These are phyloP conservation scores for Pseudopithomyces maydicus DNA, from an alignment of 2,329 filamentous ascomycete genomes.

Conservation along the genomic window DNA sequence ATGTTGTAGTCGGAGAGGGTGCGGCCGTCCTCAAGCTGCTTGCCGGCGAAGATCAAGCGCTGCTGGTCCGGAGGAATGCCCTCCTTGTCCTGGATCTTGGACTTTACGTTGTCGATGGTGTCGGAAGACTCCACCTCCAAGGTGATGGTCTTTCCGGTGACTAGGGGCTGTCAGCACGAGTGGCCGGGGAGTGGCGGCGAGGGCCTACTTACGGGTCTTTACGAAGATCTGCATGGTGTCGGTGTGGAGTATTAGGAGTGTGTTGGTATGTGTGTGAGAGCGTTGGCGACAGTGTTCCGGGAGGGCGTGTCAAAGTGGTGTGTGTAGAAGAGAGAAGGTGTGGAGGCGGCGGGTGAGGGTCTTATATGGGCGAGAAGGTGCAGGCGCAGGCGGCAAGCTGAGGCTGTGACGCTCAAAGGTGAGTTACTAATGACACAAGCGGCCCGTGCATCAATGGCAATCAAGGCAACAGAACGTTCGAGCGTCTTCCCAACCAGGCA, in stretches of 20 bases:
- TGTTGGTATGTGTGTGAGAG: not conserved
- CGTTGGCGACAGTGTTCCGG: constrained; percentile 2
- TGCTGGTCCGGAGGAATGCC: constrained; percentile 97
- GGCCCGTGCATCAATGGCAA: constrained; percentile 39
- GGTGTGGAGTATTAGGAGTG: constrained; percentile 22
- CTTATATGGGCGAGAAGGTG: constrained; percentile 33
- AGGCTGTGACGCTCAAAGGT: constrained; percentile 39
- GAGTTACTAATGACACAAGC: constrained; percentile 36
- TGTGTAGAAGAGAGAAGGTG: constrained; percentile 19
- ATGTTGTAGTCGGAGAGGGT: constrained; percentile 95
- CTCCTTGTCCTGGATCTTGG: constrained; percentile 97
- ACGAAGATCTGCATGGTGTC: constrained; percentile 94
- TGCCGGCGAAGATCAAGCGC: constrained; percentile 94
- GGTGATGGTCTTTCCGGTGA: constrained; percentile 72
- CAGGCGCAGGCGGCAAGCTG: constrained; percentile 35
- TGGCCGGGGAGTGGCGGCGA: constrained; percentile 28
- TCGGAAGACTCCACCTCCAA: constrained; percentile 74
- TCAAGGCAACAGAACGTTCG: constrained; percentile 39
- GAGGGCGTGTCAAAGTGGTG: constrained; percentile 13
- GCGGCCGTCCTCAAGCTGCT: constrained; percentile 94
- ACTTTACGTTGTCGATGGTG: constrained; percentile 96
- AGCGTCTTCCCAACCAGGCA: constrained; percentile 31
- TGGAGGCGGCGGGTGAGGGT: constrained; percentile 19
- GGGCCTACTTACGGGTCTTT: constrained; percentile 83
- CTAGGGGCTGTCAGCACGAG: constrained; percentile 49